Percentiles rank a stretch among this genome's conserved stretches.
These are phyloP conservation scores for Saitoella complicata DNA, from an alignment of 805 yeast genomes.

Conservation along the genomic window DNA sequence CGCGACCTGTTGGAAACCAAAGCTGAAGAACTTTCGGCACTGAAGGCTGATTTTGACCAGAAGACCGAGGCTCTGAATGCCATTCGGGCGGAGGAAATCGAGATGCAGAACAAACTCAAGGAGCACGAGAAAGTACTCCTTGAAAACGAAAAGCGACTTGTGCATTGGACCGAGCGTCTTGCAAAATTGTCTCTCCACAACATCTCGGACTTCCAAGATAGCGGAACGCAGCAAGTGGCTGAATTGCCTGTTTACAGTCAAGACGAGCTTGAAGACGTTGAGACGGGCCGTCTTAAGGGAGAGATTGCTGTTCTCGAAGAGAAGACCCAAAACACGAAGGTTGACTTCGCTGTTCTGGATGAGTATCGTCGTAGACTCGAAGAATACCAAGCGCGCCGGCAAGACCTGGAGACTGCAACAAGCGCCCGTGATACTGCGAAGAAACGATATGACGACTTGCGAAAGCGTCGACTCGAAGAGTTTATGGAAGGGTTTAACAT, in stretches of 20 bases:
- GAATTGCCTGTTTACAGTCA: conserved; percentile 30
- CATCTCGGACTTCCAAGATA: conserved; percentile 4
- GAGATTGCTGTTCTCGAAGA: conserved; percentile 42
- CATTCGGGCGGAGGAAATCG: conserved; percentile 49
- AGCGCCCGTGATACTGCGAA: conserved; percentile 47
- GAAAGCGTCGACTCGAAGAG: conserved; percentile 62
- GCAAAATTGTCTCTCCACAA: conserved; percentile 9
- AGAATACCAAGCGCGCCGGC: conserved; percentile 49
- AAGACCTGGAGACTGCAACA: conserved; percentile 55
- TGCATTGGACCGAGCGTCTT: conserved; percentile 25
- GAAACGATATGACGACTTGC: conserved; percentile 46
- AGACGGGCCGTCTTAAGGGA: conserved; percentile 32
- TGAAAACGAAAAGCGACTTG: conserved; percentile 25
- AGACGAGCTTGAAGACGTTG: conserved; percentile 34
- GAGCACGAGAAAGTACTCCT: conserved; percentile 31
- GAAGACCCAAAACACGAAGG: conserved; percentile 38
- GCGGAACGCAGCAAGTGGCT: conserved; percentile 2
- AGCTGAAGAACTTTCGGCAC: conserved; percentile 17
- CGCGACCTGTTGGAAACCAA: conserved; percentile 16
- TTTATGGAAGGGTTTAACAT: conserved; percentile 84
- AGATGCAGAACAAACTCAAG: conserved; percentile 46
- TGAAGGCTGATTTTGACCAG: conserved; percentile 27
- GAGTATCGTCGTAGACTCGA: conserved; percentile 55
- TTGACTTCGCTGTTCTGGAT: conserved; percentile 56
- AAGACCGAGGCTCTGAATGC: conserved; percentile 33